Conservation (phyloP, 768 basidiomycete genomes). For the Hericium coralloides region DNA sequence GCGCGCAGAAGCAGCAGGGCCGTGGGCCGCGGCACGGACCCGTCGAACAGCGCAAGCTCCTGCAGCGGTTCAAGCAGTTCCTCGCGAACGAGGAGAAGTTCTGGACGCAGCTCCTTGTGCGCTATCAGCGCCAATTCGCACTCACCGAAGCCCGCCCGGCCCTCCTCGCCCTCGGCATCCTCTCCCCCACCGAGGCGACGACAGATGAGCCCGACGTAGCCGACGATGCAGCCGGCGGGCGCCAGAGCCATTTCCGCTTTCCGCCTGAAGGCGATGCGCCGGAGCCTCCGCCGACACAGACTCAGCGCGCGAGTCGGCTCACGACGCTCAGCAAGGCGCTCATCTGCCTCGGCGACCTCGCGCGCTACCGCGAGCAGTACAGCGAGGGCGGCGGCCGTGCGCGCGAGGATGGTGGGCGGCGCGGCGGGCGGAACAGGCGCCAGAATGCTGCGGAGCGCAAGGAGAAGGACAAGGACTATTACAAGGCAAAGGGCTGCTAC, state of each 20-base stretch:
- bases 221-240: conserved; percentile 25
- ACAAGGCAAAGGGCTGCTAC: conserved; percentile 73
- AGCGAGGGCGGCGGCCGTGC: conserved; percentile 64
- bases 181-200: conserved; percentile 25
- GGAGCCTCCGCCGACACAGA: conserved; percentile 27
- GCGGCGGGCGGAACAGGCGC: conserved; percentile 36
- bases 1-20: conserved; percentile 24
- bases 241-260: conserved; percentile 52
- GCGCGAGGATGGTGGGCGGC: conserved; percentile 51
- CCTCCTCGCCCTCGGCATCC: conserved; percentile 50
- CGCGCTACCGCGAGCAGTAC: conserved; percentile 88
- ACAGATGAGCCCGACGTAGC: conserved; percentile 11
- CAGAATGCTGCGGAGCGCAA: conserved; percentile 23
- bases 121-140: conserved; percentile 63
- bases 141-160: conserved; percentile 56
- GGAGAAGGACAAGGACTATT: conserved; percentile 53
- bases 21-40: conserved; percentile 41
- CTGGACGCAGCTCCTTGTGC: conserved; percentile 73
- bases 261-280: conserved; percentile 42
- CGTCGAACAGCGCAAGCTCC: conserved; percentile 79
- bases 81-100: conserved; percentile 87
- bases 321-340: conserved; percentile 79
- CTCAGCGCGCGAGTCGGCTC: conserved; percentile 56
- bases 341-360: conserved; percentile 89
- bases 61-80: conserved; percentile 86